These are phyloP conservation scores for Ogataea hybrid DNA, from an alignment of 1,139 yeast genomes.

Conservation along the genomic window DNA sequence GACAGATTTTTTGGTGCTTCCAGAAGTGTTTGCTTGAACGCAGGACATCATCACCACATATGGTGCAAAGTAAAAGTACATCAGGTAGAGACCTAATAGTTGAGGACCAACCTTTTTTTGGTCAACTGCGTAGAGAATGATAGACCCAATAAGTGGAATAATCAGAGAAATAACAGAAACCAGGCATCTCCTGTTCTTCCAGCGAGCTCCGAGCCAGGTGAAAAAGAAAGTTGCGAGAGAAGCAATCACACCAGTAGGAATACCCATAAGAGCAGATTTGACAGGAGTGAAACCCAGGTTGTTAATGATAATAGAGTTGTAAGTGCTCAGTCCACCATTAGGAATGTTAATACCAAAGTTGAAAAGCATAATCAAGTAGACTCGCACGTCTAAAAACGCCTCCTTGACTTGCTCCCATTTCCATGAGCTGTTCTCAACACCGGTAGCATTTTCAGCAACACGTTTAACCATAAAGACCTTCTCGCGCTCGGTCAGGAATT, in stretches of 20 bases:
- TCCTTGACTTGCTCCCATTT: slow-evolving; percentile 33
- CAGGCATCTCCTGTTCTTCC: slow-evolving; percentile 20
- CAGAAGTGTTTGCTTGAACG: slow-evolving; percentile 42
- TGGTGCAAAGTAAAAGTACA: slow-evolving; percentile 23
- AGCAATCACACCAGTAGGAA: slow-evolving; percentile 28
- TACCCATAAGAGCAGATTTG: slow-evolving; percentile 29
- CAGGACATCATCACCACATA: slow-evolving; percentile 34
- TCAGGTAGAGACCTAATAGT: slow-evolving; percentile 31
- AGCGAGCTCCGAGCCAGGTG: slow-evolving; percentile 21
- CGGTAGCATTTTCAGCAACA: slow-evolving; percentile 37
- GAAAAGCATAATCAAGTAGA: slow-evolving; percentile 33
- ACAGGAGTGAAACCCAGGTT: slow-evolving; percentile 25
- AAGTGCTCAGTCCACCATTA: slow-evolving; percentile 37
- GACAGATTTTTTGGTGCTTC: slow-evolving; percentile 44
- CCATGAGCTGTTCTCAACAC: slow-evolving; percentile 29
- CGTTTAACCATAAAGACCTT: slow-evolving; percentile 35
- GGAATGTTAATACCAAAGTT: slow-evolving; percentile 35
- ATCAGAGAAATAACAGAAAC: slow-evolving; percentile 17
- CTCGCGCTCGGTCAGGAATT: slow-evolving; percentile 36
- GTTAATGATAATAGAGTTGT: slow-evolving; percentile 34
- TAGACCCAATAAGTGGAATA: slow-evolving; percentile 35
- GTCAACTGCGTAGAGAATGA: slow-evolving; percentile 37
- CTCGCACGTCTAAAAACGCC: slow-evolving; percentile 31
- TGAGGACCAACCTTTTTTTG: slow-evolving; percentile 25
- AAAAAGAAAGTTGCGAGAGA: slow-evolving; percentile 26